phyloP scores from a whole-genome alignment of 768 basidiomycete species.

The Stropharia rugosoannulata region DNA sequence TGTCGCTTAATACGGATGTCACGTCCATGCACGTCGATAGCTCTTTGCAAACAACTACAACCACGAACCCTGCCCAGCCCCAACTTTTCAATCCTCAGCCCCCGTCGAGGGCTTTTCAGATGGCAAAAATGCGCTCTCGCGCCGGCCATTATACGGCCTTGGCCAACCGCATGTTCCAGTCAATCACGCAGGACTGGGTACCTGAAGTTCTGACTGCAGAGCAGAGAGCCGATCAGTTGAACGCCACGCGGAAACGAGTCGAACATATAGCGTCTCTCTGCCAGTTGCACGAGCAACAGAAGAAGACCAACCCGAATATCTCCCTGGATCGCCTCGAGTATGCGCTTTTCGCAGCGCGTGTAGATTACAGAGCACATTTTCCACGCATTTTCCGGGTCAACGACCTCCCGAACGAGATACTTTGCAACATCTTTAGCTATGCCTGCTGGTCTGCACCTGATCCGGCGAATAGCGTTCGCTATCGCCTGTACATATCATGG shows the following conservation, averaged over 20 bases:
- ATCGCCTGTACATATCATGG: constrained; percentile 54
- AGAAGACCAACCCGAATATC: not conserved
- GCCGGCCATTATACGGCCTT: not conserved
- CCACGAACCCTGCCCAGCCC: not conserved
- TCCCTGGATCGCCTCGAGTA: constrained; percentile 21
- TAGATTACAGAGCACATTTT: constrained; percentile 30
- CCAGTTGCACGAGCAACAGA: constrained; percentile 15
- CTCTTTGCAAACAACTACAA: no score
- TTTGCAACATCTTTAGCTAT: constrained; percentile 61
- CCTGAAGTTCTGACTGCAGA: constrained; percentile 10
- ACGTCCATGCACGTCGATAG: no score
- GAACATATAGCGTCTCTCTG: constrained; percentile 4
- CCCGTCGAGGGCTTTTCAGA: not conserved
- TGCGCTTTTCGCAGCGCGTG: constrained; percentile 30
- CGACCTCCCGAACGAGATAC: constrained; percentile 65
- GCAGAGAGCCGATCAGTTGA: constrained; percentile 8
- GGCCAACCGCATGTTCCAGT: not conserved
- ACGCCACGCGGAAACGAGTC: constrained; percentile 11
- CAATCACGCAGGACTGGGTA: constrained; percentile 16
- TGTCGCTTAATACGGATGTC: not conserved
- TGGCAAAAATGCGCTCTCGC: not conserved
- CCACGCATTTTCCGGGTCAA: constrained; percentile 52
- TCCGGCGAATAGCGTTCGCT: constrained; percentile 30
- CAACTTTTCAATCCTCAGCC: not conserved
- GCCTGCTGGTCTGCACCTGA: constrained; percentile 51